Base-by-base conservation (phyloP, 2,329 filamentous ascomycete genomes). In the Colletotrichum truncatum region DNA sequence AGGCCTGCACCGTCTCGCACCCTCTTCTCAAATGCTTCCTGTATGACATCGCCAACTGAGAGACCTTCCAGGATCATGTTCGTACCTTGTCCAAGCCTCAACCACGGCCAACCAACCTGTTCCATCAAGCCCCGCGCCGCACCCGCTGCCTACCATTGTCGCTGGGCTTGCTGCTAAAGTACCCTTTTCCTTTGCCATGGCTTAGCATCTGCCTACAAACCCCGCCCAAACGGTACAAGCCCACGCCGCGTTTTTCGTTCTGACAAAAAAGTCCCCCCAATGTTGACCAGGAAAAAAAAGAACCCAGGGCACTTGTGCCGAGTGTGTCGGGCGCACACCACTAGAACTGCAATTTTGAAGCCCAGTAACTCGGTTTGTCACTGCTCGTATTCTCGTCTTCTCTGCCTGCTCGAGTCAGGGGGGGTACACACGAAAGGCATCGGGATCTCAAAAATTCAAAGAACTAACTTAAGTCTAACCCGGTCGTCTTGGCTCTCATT, bases 331-430 rank as follows among this genome's bases (percentile, higher is more conserved):
- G 62, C 57, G 41, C 51, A 65, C 49, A 62, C 57, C 62, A 18
- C 18, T 16, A 36, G 62, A 14, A 65, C 62, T 65, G 57, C 49
- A 65, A 62, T 55, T 51, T 65, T 65, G 49, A 55, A 49, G 38
- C 62, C 49, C 57, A 65, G 57, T 25, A 26, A 45, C 26, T 55
- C 30, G 48, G 49, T 25, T 43, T 41, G 62, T 49, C 62, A 65
- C 49, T 62, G 57, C 62, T 65, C 57, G 57, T 65, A 62, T 65
- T 51, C 9, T 56, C 10, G 5, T 34, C 41, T 10, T 26, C 32
- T 32, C 26, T 21, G 25, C 30, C 46, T 45, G 11, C 1, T 45
- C 48, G 34, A 28, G 49, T 43, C 57, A 62, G 57, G 57, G 56
- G 43, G 34, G 62, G n/a, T 26, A 45, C 57, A 34, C 49, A n/a